These are phyloP conservation scores for Lipomyces lipofer DNA, from an alignment of 805 yeast species.

Conservation along the genomic window DNA sequence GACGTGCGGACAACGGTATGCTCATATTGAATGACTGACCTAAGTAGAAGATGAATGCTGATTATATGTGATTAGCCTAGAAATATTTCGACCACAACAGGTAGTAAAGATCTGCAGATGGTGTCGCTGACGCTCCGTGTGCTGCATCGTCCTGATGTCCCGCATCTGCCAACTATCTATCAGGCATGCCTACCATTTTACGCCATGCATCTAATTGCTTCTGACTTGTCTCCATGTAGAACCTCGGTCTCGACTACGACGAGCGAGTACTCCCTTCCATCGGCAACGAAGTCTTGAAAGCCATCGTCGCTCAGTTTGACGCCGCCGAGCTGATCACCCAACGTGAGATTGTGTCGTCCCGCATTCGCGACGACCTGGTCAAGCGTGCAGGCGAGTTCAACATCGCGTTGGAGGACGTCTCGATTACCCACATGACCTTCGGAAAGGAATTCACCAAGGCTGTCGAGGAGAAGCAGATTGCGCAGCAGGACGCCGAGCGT, in stretches of 20 bases:
- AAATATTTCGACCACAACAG: conserved; percentile 90
- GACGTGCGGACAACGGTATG: conserved; percentile 81
- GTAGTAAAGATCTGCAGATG: conserved; percentile 95
- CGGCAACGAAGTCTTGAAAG: conserved; percentile 86
- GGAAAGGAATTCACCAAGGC: conserved; percentile 97
- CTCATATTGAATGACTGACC: too few relatives aligned
- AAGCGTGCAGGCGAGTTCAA: conserved; percentile 84
- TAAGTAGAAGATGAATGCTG: too few relatives aligned
- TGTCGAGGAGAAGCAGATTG: conserved; percentile 97
- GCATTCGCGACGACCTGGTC: conserved; percentile 82
- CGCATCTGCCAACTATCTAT: conserved; percentile 78
- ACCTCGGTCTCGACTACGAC: conserved; percentile 90
- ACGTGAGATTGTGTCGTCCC: conserved; percentile 89
- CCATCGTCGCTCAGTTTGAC: conserved; percentile 90
- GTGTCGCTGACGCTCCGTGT: conserved; percentile 92
- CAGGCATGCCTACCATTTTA: too few relatives aligned
- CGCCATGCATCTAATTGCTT: neutral
- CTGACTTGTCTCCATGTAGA: conserved; percentile 34
- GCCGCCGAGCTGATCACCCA: conserved; percentile 97
- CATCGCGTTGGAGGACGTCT: conserved; percentile 91
- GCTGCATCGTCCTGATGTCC: conserved; percentile 89
- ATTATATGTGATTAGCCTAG: conserved; percentile 53
- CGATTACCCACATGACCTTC: conserved; percentile 96
- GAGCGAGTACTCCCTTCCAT: conserved; percentile 90
- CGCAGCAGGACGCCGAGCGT: conserved; percentile 98